These are phyloP conservation scores for Puccinia triticina DNA, from an alignment of 1,284 basidiomycete species.

Conservation along the genomic window DNA sequence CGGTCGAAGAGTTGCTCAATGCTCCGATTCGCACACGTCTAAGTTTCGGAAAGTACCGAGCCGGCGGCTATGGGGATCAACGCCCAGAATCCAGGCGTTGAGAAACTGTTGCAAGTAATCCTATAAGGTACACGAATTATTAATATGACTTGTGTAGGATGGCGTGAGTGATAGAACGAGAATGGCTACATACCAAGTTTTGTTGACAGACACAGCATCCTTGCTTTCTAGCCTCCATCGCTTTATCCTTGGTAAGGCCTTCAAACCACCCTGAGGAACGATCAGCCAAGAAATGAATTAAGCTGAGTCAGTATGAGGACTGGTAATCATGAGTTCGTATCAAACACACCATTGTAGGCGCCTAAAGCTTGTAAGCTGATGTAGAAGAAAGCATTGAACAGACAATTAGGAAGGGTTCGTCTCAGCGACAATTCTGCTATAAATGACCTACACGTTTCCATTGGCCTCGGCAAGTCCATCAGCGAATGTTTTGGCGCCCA, in stretches of 20 bases:
- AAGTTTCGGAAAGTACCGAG: conserved; percentile 53
- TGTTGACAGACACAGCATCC: conserved; percentile 74
- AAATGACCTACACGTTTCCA: conserved; percentile 66
- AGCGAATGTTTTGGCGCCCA: conserved; percentile 69
- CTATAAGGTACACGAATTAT: conserved; percentile 55
- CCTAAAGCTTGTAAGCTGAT: conserved; percentile 65
- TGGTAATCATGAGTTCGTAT: neutral
- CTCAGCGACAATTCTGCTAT: conserved; percentile 50
- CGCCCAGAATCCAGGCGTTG: conserved; percentile 71
- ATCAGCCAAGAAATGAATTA: neutral
- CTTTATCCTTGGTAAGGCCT: conserved; percentile 68
- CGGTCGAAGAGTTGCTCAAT: neutral
- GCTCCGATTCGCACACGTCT: conserved; percentile 10
- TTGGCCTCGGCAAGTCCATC: conserved; percentile 65
- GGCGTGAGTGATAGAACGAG: neutral
- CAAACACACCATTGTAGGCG: conserved; percentile 70
- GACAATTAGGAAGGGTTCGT: neutral
- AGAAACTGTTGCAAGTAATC: conserved; percentile 73
- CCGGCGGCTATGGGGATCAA: conserved; percentile 51
- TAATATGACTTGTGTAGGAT: neutral
- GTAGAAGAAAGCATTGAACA: neutral
- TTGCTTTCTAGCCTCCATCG: conserved; percentile 67
- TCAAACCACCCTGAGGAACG: conserved; percentile 63
- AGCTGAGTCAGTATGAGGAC: neutral
- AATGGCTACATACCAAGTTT: conserved; percentile 57